Base-by-base conservation (phyloP, 768 basidiomycete species). In the Suillus discolor region DNA sequence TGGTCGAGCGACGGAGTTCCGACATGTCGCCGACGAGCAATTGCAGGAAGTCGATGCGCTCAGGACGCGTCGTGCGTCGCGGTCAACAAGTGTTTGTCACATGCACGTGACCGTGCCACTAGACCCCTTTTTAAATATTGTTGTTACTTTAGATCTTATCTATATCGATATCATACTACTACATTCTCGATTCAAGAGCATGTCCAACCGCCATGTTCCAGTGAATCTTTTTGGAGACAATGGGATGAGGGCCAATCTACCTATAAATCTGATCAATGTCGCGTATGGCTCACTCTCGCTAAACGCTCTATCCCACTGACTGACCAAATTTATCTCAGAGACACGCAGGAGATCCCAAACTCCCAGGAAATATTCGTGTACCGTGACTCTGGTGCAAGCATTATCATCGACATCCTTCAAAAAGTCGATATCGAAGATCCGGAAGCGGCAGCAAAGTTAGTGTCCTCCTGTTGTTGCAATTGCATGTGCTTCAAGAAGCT, bases 341-440 rank as follows among this genome's bases (percentile, higher is more conserved):
- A 83, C 60, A 65, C 89, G 7, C 93, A 97, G 62, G 93, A 98
- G 78, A 82, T 99, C 15, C 96, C 97, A 16, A 92, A 99, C 74
- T 94, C 88, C 5, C 97, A 99, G 77, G 97, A 99, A 74, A 97
- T 97, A 49, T 91, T 94, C 78, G 75, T 97, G 64, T 89, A 89
- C 63, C 85, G 85, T 7, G 77, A 86, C 57, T 91, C 88, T 6
- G 83, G 83, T 59, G 80, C 88, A 69, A 94, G 91, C 72, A 84
- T 96, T 67, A 85, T 99, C 60, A 78, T 97, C 34, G 97, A 99
- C 73, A 85, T 97, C 28, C 79, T 98, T 15, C 77, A 94, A 74
- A 82, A 87, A 65, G 94, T 97, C 31, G 82, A 88, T 41, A 76
- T 78, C n/a, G 68, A 72, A 15, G 80, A 82, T 44, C 72, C 80